Conservation (phyloP, 179 eudicot species). For the Pouteria campechiana region DNA sequence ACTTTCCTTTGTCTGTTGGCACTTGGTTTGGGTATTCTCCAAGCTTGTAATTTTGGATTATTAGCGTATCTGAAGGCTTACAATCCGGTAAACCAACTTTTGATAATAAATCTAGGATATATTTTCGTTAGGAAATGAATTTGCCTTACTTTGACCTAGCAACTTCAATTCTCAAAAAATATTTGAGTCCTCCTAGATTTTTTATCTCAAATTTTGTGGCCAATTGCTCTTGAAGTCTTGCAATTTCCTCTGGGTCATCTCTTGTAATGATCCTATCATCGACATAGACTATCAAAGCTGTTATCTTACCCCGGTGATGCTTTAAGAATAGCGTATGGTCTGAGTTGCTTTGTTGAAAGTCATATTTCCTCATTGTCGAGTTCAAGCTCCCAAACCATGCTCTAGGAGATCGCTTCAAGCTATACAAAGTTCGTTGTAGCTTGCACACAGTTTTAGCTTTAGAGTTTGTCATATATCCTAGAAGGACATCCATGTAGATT, state of each 20-base stretch:
- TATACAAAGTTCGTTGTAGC: neutral
- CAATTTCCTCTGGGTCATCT: no score
- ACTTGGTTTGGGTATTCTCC: neutral
- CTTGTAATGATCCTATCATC: no score
- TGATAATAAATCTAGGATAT: no score
- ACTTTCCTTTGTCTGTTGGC: neutral
- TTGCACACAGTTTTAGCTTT: no score
- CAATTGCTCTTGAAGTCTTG: neutral
- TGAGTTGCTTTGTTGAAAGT: constrained; percentile 2
- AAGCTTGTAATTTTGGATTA: no score
- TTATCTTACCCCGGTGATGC: neutral
- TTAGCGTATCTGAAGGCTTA: neutral
- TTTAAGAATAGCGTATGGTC: constrained; percentile 3
- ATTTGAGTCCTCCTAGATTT: no score
- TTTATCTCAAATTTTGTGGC: neutral
- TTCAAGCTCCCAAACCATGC: constrained; percentile 3
- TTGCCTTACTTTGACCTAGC: neutral
- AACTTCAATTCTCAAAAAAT: no score
- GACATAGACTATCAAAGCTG: no score
- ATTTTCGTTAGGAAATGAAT: neutral
- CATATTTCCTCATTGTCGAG: constrained; percentile 3
- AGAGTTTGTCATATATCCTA: neutral
- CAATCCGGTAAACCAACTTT: neutral
- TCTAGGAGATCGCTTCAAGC: neutral
- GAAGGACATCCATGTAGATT: no score